These are phyloP conservation scores for Scheffersomyces ergatensis DNA, from an alignment of 805 yeast genomes.

Conservation along the genomic window DNA sequence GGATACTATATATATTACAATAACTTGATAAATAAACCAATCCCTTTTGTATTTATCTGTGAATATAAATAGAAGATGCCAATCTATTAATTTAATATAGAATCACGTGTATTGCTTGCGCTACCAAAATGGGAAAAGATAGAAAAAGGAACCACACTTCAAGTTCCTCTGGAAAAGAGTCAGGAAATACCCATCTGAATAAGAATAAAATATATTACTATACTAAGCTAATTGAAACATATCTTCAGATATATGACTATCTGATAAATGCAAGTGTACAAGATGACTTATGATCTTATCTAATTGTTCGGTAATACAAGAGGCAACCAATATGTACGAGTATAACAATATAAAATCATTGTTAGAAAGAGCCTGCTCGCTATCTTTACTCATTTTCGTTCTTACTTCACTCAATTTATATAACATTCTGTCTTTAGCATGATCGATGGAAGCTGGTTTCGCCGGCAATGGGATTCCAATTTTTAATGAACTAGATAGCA, in stretches of 20 bases:
- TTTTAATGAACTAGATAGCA: slow-evolving; percentile 72
- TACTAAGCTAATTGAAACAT: slow-evolving; percentile 45
- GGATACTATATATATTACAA: too few species aligned
- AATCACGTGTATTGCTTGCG: too few species aligned
- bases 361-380: slow-evolving; percentile 40
- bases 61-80: too few species aligned
- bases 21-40: too few species aligned
- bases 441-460: slow-evolving; percentile 74
- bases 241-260: slow-evolving; percentile 65
- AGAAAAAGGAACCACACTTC: too few species aligned
- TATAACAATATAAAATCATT: slow-evolving; percentile 78
- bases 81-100: too few species aligned
- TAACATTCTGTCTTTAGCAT: slow-evolving; percentile 68
- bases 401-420: slow-evolving; percentile 63
- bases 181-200: too few species aligned
- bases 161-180: too few species aligned
- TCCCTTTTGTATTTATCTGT: too few species aligned
- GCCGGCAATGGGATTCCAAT: slow-evolving; percentile 76
- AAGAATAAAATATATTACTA: background rate
- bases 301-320: slow-evolving; percentile 63
- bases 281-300: slow-evolving; percentile 48
- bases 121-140: too few species aligned
- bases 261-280: background rate
- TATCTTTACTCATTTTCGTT: slow-evolving; percentile 15
- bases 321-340: slow-evolving; percentile 70